Evolutionary conservation across 1,284 basidiomycete species (phyloP).

Genomic region (Puccinia sorghi): DNA sequence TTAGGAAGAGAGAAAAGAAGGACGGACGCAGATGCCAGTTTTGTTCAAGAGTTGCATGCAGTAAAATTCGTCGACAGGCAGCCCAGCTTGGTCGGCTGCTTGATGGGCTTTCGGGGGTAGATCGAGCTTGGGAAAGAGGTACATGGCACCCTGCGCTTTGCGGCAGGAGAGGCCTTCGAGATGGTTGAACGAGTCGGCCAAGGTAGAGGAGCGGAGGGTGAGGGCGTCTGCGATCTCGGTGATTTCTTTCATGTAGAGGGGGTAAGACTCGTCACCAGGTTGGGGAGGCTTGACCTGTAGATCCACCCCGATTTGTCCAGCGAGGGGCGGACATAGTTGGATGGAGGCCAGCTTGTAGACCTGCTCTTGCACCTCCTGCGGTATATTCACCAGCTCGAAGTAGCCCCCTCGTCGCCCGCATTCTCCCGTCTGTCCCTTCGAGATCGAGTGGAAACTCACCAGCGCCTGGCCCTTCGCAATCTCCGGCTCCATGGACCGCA

Average conservation of each 20-base stretch:
- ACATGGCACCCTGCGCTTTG: constrained; percentile 82
- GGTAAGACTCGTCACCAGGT: constrained; percentile 71
- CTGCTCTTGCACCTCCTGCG: constrained; percentile 72
- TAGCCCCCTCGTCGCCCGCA: constrained; percentile 91
- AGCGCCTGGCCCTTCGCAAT: constrained; percentile 64
- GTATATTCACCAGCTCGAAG: constrained; percentile 82
- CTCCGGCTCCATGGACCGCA: constrained; percentile 62
- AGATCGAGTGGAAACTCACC: constrained; percentile 91
- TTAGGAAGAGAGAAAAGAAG: not conserved
- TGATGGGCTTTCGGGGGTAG: constrained; percentile 71
- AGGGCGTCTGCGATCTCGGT: constrained; percentile 74
- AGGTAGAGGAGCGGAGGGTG: constrained; percentile 69
- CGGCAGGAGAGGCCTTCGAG: constrained; percentile 82
- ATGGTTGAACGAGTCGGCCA: constrained; percentile 73
- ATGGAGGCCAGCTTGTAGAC: constrained; percentile 95
- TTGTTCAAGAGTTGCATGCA: constrained; percentile 74
- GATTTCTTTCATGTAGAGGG: constrained; percentile 77
- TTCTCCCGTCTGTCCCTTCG: constrained; percentile 89
- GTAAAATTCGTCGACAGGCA: constrained; percentile 84
- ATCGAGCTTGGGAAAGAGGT: constrained; percentile 76
- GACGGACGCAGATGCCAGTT: constrained; percentile 77
- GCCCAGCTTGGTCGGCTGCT: constrained; percentile 70
- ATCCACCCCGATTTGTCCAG: constrained; percentile 88
- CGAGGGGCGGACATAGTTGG: constrained; percentile 79
- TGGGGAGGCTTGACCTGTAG: constrained; percentile 82